Evolutionary conservation across 352 stramenopile genomes (phyloP), one percentile per base, ranked within the genome.

Genomic region (Globisporangium emineosum): DNA sequence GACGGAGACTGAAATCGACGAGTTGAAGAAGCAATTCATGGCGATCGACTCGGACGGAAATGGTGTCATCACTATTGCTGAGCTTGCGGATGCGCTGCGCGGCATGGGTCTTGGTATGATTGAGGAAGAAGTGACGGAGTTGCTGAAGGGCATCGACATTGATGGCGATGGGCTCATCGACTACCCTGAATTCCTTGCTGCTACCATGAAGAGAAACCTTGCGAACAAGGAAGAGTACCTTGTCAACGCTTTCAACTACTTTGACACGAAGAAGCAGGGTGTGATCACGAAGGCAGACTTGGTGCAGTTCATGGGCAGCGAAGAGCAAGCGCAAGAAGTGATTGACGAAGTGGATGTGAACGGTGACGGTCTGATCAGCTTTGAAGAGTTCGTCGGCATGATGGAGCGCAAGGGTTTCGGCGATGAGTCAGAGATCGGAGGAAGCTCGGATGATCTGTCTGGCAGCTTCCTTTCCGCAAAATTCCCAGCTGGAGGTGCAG

Each of bases 311-410:
- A 97, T 98, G 84, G 89, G 93, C 54, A 96, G 86, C 66, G 87
- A 97, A 62, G 85, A 94, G 60, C 91, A 98, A 59, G 93, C 91
- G 43, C 80, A 93, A 54, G 91, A 98, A 55, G 80, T 98, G 42
- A 97, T 98, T 57, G 64, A 93, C 42, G 90, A 97, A n/a, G 79
- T 98, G 35, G 91, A 98, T 69, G 75, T 71, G 37, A 92, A 98
- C 66, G 82, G 90, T 47, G 93, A 98, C 69, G 91, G 91, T 12
- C 70, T 90, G 51, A 97, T 98, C 69, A 96, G 78, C 70, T 98
- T 97, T 65, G 81, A 97, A 27, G 93, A 98, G 69, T 98, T 98
- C 67, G 77, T 94, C 53, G 70, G 69, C 29, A 96, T 97, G 86
- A 97, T 97, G 89, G 75, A 93, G 70, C 83, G 86, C 62, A 89